Base-by-base conservation (phyloP, 2,329 filamentous ascomycete genomes). In the Cladosporium sp. region DNA sequence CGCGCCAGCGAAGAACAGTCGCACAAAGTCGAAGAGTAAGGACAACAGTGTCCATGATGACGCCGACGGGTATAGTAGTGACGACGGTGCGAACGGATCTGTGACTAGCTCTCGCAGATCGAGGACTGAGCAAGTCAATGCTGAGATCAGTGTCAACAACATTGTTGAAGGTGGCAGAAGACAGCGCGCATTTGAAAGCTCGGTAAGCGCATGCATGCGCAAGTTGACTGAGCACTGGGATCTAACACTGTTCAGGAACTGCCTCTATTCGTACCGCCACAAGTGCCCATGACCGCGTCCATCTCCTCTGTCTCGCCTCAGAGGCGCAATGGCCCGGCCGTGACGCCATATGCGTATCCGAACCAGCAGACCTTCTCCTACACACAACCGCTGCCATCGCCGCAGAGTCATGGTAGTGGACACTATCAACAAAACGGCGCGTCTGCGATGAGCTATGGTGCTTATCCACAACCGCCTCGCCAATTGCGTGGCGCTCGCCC, bases 111-210 rank as follows among this genome's bases (percentile, higher is more conserved):
- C 88, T 59, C 87, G 89, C 68, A 89, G 89, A 72, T 84, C 82
- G 66, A 91, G 90, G 73, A 85, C 80, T 63, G 92, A 97, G 68
- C 84, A 96, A 68, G 91, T 90, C 49, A 97, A 91, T 71, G 96
- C 94, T 15, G 94, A 99, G 66, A 99, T 99, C 70, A 97, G 93
- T 72, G 85, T 97, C 65, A 92, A 97, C 66, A 99, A 99, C 72
- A 97, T 99, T 74, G 89, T 99, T 61, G 93, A 97, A 75, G 94
- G 95, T 70, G 92, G 93, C 65, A 88, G 94, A 74, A 87, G 94
- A 71, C 97, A 97, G 80, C 86, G 91, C 70, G 90, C 93, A 68
- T 87, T 87, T 77, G 93, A 97, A 74, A 97, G 93, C 78, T 97
- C 93, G 75, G 93, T 97, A 88, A 86, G 93, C 81, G 52, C 52